Evolutionary conservation across 176 grass and related monocot species (phyloP).

Genomic region (Lolium perenne): DNA sequence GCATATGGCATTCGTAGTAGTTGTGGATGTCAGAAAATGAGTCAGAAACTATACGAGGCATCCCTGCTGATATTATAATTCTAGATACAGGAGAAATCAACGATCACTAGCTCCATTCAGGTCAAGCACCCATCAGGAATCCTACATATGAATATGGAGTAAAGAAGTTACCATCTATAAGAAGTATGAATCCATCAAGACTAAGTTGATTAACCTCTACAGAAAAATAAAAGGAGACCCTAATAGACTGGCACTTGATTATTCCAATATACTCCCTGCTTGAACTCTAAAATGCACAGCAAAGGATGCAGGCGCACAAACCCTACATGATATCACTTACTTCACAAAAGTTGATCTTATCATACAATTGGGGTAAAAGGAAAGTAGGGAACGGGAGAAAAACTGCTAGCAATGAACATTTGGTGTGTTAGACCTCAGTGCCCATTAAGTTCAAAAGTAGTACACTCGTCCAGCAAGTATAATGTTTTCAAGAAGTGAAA

Average conservation of each 20-base stretch:
- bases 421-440: background rate
- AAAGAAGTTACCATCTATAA: slow-evolving; percentile 1
- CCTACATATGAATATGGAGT: slow-evolving; percentile 1
- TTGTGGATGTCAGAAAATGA: background rate
- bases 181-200: background rate
- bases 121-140: background rate
- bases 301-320: background rate
- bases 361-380: background rate
- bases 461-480: background rate
- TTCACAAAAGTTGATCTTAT: background rate
- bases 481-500: background rate
- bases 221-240: background rate
- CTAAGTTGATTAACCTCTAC: background rate
- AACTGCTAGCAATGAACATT: background rate
- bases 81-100: background rate
- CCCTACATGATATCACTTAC: background rate
- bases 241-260: slow-evolving; percentile 20
- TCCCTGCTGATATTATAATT: background rate
- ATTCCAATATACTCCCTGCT: slow-evolving; percentile 8
- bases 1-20: background rate
- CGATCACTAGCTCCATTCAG: slow-evolving; percentile 22
- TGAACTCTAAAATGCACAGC: slow-evolving; percentile 21
- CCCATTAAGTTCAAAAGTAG: slow-evolving; percentile 19
- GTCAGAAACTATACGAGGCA: background rate
- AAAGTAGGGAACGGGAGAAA: background rate